phyloP scores from a whole-genome alignment of 441 rosid genomes.

The Syzygium syzygioides region DNA sequence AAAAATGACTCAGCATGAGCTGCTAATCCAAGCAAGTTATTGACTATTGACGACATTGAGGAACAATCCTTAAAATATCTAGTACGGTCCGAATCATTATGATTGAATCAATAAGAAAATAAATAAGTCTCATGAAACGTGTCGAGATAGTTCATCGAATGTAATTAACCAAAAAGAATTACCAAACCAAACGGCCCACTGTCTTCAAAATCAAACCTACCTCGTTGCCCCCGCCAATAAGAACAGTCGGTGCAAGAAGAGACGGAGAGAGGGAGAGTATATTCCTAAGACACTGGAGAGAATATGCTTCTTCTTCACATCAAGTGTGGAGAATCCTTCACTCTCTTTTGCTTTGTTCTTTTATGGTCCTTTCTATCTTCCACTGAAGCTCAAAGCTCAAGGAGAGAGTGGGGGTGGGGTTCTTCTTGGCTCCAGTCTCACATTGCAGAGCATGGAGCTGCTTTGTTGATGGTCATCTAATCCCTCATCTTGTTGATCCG shows the following conservation, averaged over 20 bases:
- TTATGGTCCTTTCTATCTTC: not conserved
- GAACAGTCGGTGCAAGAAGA: not conserved
- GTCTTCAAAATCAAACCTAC: not conserved
- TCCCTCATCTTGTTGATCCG: not conserved
- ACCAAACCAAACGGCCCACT: not conserved
- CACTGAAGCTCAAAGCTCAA: not conserved
- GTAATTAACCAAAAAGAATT: not conserved
- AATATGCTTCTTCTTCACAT: not conserved
- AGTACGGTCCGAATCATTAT: not conserved
- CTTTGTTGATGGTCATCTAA: constrained; percentile 3
- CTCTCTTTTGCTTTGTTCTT: no score
- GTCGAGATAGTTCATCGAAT: not conserved
- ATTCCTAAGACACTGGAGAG: not conserved
- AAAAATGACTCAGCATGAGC: not conserved
- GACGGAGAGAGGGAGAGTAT: not conserved
- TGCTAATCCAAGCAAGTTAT: not conserved
- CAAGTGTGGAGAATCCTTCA: not conserved
- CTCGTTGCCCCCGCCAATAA: not conserved
- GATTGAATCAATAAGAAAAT: not conserved
- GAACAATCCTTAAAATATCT: fast-evolving
- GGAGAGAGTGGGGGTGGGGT: not conserved
- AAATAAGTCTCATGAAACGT: not conserved
- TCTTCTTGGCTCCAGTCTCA: not conserved
- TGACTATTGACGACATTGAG: fast-evolving
- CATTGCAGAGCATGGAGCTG: constrained; percentile 5